phyloP scores from a whole-genome alignment of 768 basidiomycete genomes.

The Tulasnella calospora region DNA sequence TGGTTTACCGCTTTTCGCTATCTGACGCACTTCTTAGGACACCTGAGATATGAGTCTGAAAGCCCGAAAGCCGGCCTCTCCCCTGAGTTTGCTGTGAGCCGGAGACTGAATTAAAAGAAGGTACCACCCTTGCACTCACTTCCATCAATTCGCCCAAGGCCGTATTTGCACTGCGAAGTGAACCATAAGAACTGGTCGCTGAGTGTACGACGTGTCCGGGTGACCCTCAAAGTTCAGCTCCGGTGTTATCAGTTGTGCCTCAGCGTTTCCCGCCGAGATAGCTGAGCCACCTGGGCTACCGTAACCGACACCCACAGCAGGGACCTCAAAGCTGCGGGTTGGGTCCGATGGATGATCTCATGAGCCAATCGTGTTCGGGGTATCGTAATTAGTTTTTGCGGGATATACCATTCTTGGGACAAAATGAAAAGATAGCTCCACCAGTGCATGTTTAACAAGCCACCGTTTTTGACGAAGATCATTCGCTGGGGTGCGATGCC shows the following conservation, averaged over 20 bases:
- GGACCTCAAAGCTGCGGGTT: not conserved
- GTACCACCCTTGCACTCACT: not conserved
- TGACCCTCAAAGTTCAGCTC: not conserved
- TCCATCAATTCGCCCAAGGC: not conserved
- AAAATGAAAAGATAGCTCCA: not conserved
- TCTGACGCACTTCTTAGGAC: not conserved
- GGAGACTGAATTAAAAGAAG: conserved; percentile 1
- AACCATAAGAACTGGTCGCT: not conserved
- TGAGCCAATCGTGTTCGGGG: not conserved
- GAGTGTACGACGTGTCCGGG: not conserved
- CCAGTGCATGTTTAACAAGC: not conserved
- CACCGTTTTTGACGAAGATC: not conserved
- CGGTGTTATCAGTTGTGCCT: not conserved
- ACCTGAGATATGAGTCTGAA: not conserved
- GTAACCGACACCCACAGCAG: not conserved
- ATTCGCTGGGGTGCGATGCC: not conserved
- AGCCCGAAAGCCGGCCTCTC: not conserved
- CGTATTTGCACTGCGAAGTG: not conserved
- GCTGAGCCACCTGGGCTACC: not conserved
- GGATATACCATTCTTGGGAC: not conserved
- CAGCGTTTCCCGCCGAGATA: not conserved
- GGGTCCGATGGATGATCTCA: not conserved
- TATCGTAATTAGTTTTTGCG: not conserved
- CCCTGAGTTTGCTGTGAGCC: not conserved
- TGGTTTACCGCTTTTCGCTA: not conserved